These are phyloP conservation scores for Rhododendron williamsianum DNA, from an alignment of 148 eudicot genomes.

Conservation along the genomic window DNA sequence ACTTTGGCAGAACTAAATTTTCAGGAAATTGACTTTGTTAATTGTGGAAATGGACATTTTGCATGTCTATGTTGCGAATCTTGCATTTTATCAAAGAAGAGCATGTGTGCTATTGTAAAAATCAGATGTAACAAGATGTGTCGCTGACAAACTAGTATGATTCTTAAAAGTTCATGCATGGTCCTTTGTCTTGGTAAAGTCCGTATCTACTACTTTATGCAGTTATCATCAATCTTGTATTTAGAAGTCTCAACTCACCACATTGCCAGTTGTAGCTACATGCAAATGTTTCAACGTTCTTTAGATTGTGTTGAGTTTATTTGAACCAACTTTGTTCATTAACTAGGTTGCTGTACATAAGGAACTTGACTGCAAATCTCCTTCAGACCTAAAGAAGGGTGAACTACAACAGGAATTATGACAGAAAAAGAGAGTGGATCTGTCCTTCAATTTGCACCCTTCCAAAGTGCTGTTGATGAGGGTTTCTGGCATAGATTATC, in stretches of 20 bases:
- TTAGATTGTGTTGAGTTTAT: not conserved
- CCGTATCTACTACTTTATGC: not conserved
- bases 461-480: slow-evolving; percentile 72
- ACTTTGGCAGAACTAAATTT: not conserved
- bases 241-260: not conserved
- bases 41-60: not conserved
- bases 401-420: slow-evolving; percentile 16
- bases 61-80: not conserved
- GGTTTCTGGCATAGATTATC: slow-evolving; percentile 91
- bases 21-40: not conserved
- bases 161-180: not conserved
- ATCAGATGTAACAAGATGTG: not conserved
- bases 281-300: not conserved
- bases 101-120: not conserved
- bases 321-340: not conserved
- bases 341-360: not conserved
- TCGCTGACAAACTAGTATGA: not conserved
- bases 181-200: not conserved
- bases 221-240: not conserved
- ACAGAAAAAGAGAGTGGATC: slow-evolving; percentile 24
- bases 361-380: not conserved
- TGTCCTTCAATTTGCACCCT: slow-evolving; percentile 54
- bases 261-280: not conserved
- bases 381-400: slow-evolving; percentile 3
- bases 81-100: not conserved